These are phyloP conservation scores for Leishmania tropica DNA, from an alignment of 208 protist species.

Conservation along the genomic window DNA sequence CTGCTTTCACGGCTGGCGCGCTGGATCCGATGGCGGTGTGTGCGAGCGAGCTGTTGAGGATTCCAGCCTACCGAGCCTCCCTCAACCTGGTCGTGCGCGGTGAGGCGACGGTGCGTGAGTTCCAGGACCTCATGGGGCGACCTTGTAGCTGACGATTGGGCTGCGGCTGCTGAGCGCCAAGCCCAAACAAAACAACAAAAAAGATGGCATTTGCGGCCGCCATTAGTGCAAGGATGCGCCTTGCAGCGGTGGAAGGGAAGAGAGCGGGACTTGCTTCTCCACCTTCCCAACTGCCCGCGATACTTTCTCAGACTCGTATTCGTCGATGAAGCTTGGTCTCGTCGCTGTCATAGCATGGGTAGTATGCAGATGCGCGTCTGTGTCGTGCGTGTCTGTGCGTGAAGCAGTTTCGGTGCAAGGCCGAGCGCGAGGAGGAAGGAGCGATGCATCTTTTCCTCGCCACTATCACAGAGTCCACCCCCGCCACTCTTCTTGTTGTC, in stretches of 20 bases:
- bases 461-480: neutral
- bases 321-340: neutral
- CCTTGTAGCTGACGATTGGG: neutral
- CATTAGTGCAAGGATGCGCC: neutral
- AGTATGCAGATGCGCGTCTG: neutral
- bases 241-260: neutral
- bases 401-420: neutral
- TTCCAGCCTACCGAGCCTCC: slow-evolving; percentile 12
- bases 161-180: neutral
- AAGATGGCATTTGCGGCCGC: neutral
- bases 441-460: neutral
- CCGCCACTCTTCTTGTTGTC: too few species aligned
- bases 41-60: slow-evolving; percentile 45
- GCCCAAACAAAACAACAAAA: neutral
- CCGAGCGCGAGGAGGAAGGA: neutral
- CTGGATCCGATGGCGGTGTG: slow-evolving; percentile 65
- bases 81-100: slow-evolving; percentile 11
- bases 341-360: neutral
- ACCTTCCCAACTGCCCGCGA: neutral
- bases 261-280: too few species aligned
- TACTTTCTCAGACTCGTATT: neutral
- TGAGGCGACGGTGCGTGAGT: slow-evolving; percentile 15
- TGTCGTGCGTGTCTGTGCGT: neutral
- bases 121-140: slow-evolving; percentile 6
- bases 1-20: slow-evolving; percentile 63